Base-by-base conservation (phyloP, 2,329 filamentous ascomycete species). In the Laburnicola sp. region DNA sequence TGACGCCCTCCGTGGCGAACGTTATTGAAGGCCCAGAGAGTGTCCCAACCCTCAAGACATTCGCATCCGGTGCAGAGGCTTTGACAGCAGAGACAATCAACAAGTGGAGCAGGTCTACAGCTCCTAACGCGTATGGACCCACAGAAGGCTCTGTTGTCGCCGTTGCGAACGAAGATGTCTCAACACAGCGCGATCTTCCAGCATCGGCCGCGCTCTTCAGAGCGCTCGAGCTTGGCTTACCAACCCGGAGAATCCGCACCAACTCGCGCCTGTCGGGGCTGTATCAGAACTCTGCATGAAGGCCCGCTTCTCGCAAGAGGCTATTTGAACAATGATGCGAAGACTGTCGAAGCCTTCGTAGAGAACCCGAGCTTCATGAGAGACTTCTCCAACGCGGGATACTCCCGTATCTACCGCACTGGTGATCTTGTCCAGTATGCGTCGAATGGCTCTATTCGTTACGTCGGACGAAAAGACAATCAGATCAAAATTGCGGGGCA, bases 21-120 rank as follows among this genome's bases (percentile, higher is more conserved):
- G 56, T 67, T 6, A 58, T 71, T 6, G 60, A 68, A 4, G 57
- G 56, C 0, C 70, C 72, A 2, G 64, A 63, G 1, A 48, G 48
- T 7, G 41, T 76, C 64, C 43, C 77, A 58, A 57, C 71, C 1
- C 58, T 80, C 27, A 70, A 77, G 46, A 71, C 74, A 2, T 54
- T 70, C 16, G 61, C 60, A 16, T 57, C 58, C n/a, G 67, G 64
- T 26, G 67, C 63, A 2, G 67, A 69, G 44, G 53, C 64, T 2
- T 51, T 69, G 50, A 64, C 64, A 0, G 35, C 59, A 1, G 62
- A 65, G 30, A 60, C 64, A 0, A 64, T 68, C 48, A 51, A 62
- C 16, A 67, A 63, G 35, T 69, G 62, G 60, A 53, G 53, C 10
- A 11, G 56, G 61, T 2, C 37, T 71, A n/a, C 39, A 63, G 23